Evolutionary conservation across 192 early-diverging fungal genomes (phyloP).

Genomic region (Mortierella alpina): DNA sequence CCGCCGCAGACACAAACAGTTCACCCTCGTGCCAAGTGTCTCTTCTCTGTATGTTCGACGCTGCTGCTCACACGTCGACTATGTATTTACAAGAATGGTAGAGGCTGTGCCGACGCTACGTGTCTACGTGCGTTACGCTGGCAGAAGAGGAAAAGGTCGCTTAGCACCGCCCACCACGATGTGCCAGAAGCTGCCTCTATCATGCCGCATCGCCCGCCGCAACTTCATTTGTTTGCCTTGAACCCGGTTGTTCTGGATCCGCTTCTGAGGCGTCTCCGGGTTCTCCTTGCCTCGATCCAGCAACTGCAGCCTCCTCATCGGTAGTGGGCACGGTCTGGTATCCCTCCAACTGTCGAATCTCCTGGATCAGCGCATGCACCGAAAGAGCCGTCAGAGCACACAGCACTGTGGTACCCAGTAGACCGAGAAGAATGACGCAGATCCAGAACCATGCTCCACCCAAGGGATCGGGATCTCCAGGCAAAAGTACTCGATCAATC

Average conservation of each 20-base stretch:
- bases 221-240: background rate
- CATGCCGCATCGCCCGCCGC: background rate
- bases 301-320: conserved; percentile 27
- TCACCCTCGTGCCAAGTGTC: too few relatives aligned
- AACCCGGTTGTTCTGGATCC: too few relatives aligned
- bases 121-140: too few relatives aligned
- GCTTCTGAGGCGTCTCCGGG: too few relatives aligned
- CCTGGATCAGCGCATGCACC: conserved; percentile 19
- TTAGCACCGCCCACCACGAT: background rate
- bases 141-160: too few relatives aligned
- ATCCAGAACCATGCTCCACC: conserved; percentile 41
- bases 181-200: background rate
- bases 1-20: too few relatives aligned
- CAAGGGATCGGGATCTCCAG: conserved; percentile 32
- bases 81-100: too few relatives aligned
- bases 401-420: conserved; percentile 19
- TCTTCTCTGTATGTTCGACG: too few relatives aligned
- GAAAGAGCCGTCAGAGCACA: conserved; percentile 20
- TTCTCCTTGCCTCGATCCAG: background rate
- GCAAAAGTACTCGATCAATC: conserved; percentile 61
- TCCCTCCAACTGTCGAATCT: conserved; percentile 36
- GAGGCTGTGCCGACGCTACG: too few relatives aligned
- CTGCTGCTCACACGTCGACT: too few relatives aligned
- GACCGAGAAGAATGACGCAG: background rate
- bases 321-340: conserved; percentile 21